Percentiles rank a stretch among this genome's conserved stretches.
These are phyloP conservation scores for Lactarius deliciosus DNA, from an alignment of 768 basidiomycete species.

Conservation along the genomic window DNA sequence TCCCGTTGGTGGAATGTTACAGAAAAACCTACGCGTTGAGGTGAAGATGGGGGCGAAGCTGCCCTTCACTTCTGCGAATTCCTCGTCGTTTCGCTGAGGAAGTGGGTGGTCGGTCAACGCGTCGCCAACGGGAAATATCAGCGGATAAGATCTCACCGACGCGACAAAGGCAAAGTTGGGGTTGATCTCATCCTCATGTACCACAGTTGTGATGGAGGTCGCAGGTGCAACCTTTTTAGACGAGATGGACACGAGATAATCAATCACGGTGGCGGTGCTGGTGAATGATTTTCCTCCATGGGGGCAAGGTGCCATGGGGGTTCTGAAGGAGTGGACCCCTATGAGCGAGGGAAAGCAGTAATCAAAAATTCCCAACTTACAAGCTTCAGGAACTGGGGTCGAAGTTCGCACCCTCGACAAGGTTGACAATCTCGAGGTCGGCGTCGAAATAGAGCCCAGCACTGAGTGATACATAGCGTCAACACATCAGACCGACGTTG, in stretches of 20 bases:
- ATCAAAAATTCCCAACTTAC: constrained; percentile 31
- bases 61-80: constrained; percentile 40
- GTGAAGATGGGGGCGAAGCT: constrained; percentile 41
- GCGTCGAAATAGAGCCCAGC: constrained; percentile 44
- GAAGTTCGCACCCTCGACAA: constrained; percentile 50
- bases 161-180: constrained; percentile 52
- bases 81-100: constrained; percentile 47
- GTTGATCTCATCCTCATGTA: constrained; percentile 49
- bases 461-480: constrained; percentile 30
- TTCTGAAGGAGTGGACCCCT: constrained; percentile 28
- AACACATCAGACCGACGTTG: not conserved
- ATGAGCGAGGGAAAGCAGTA: not conserved
- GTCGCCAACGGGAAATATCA: not conserved
- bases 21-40: constrained; percentile 40
- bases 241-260: constrained; percentile 43
- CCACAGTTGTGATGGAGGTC: constrained; percentile 39
- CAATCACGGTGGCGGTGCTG: constrained; percentile 43
- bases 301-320: constrained; percentile 21
- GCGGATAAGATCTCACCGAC: constrained; percentile 37
- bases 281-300: constrained; percentile 33
- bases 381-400: constrained; percentile 43
- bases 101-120: not conserved
- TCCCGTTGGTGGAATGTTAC: not conserved
- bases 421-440: constrained; percentile 41
- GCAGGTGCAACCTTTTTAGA: constrained; percentile 39